Conservation (phyloP, 2,329 filamentous ascomycete species). For the Xylariaceae sp. region DNA sequence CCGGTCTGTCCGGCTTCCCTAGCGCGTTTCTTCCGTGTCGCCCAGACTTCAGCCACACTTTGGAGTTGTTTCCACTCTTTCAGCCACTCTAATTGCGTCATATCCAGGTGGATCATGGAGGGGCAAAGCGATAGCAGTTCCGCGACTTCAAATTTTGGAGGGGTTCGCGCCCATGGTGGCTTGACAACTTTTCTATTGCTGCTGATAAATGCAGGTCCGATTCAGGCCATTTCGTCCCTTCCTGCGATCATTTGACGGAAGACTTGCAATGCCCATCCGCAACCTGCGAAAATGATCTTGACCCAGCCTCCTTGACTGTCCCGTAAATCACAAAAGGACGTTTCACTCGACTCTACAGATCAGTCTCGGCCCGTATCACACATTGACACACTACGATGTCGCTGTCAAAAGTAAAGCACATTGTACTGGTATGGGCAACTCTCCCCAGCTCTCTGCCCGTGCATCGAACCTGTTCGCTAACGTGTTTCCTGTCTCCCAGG, state of each 20-base stretch:
- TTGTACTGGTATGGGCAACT: conserved; percentile 60
- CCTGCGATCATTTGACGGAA: too few species aligned
- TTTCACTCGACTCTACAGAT: too few species aligned
- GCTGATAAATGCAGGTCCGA: conserved; percentile 20
- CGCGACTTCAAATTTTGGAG: conserved; percentile 8
- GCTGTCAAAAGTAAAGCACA: conserved; percentile 68
- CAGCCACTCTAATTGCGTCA: too few species aligned
- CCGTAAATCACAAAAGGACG: neutral
- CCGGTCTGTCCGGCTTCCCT: too few species aligned
- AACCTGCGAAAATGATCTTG: too few species aligned
- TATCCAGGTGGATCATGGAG: too few species aligned
- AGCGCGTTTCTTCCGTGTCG: too few species aligned
- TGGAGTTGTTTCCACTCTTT: too few species aligned
- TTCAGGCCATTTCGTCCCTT: conserved; percentile 2
- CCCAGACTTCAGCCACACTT: too few species aligned
- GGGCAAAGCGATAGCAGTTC: too few species aligned
- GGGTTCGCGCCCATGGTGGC: conserved; percentile 5
- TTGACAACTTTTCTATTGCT: conserved; percentile 8
- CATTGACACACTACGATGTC: conserved; percentile 56
- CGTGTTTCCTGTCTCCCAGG: conserved; percentile 35
- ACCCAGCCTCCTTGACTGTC: too few species aligned
- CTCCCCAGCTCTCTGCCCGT: neutral
- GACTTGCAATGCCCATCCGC: too few species aligned
- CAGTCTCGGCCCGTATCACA: neutral
- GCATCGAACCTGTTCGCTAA: conserved; percentile 1